Percentiles rank a stretch among this genome's conserved stretches.
phyloP scores from a whole-genome alignment of 2,329 filamentous ascomycete species.

The Periconia macrospinosa region DNA sequence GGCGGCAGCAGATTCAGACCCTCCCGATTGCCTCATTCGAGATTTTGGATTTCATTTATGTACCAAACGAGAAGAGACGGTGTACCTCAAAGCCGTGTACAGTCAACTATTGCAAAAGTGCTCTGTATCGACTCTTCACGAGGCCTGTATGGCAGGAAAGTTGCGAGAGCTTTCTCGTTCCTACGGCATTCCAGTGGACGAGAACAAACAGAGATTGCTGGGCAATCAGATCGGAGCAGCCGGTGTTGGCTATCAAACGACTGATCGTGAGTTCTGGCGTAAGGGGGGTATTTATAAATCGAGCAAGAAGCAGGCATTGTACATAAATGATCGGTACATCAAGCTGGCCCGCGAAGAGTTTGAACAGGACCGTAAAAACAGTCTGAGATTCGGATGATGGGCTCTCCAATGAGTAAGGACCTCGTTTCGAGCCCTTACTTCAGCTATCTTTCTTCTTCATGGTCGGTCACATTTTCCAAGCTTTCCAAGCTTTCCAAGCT shows the following conservation, averaged over 20 bases:
- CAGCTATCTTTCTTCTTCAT: too few relatives aligned
- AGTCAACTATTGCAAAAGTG: background rate
- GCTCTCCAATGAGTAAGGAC: too few relatives aligned
- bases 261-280: background rate
- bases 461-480: too few relatives aligned
- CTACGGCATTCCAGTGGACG: background rate
- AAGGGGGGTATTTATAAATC: background rate
- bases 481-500: too few relatives aligned
- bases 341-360: background rate
- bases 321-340: background rate
- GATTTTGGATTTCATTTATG: constrained; percentile 11
- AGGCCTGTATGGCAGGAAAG: background rate
- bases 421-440: too few relatives aligned
- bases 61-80: constrained; percentile 16
- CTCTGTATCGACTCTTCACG: background rate
- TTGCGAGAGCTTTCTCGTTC: background rate
- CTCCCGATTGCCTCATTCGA: background rate
- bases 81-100: constrained; percentile 18
- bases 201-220: background rate
- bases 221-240: background rate
- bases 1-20: background rate
- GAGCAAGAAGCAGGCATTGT: background rate
- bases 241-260: background rate
- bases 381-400: too few relatives aligned
- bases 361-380: too few relatives aligned